Percentiles rank a stretch among this genome's conserved stretches.
Conservation (phyloP, 345 rosid genomes). For the Lepidium didymum region DNA sequence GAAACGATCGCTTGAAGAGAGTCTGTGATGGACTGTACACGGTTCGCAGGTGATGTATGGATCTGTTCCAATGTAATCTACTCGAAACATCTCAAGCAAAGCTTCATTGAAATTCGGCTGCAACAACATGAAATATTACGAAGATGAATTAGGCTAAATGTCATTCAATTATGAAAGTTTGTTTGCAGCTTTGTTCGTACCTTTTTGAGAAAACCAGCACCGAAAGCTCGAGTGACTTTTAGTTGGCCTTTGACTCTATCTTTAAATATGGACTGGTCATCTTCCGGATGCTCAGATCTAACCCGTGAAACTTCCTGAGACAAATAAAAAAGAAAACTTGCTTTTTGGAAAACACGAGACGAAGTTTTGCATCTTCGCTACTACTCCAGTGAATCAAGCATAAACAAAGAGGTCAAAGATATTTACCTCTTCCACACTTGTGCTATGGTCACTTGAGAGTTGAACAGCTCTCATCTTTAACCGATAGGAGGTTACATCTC, state of each 20-base stretch:
- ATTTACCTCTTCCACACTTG: slow-evolving; percentile 71
- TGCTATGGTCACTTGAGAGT: slow-evolving; percentile 92
- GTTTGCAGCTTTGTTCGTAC: slow-evolving; percentile 32
- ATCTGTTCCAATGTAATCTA: slow-evolving; percentile 60
- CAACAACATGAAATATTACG: background rate
- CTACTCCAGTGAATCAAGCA: background rate
- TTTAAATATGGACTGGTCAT: slow-evolving; percentile 66
- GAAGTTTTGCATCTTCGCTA: background rate
- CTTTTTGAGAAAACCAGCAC: slow-evolving; percentile 93
- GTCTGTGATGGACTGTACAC: slow-evolving; percentile 72
- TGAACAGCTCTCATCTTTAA: slow-evolving; percentile 95
- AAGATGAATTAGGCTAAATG: background rate
- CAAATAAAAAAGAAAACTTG: background rate
- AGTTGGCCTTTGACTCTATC: slow-evolving; percentile 92
- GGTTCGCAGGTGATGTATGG: slow-evolving; percentile 84
- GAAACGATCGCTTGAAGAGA: slow-evolving; percentile 76
- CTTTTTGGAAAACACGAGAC: background rate
- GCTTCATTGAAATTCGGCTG: slow-evolving; percentile 90
- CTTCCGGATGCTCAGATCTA: slow-evolving; percentile 83
- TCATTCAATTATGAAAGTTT: background rate
- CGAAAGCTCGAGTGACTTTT: slow-evolving; percentile 93
- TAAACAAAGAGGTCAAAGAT: background rate
- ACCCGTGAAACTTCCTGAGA: slow-evolving; percentile 77
- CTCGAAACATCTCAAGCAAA: slow-evolving; percentile 68
- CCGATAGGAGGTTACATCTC: slow-evolving; percentile 77